Base-by-base conservation (phyloP, 768 basidiomycete species). In the Tricholoma matsutake region DNA sequence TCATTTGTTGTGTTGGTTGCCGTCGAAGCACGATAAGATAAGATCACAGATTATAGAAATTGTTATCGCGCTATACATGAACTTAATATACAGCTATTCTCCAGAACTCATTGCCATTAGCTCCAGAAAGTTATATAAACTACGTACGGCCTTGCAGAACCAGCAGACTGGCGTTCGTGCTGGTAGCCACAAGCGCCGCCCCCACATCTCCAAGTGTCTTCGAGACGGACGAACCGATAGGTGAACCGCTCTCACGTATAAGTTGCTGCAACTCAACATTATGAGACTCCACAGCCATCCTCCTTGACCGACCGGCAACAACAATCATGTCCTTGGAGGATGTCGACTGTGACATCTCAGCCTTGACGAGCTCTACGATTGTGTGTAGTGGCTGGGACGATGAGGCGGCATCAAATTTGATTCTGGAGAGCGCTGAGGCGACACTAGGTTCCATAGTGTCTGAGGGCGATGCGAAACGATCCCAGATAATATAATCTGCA, bases 401-500 rank as follows among this genome's bases (percentile, higher is more conserved):
- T 1, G 79, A 66, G 41, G 81, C 66, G 1, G 79, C 78, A 20
- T 64, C 70, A 78, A 96, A 96, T 1, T 75, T 71, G 51, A 95
- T 83, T 28, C 91, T 83, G 1, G 81, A 72, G n/a, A 91, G 79
- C 16, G 89, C 84, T 0, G 67, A 43, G 8, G 69, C 59, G 35
- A 78, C 65, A 5, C 63, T 67, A 8, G 73, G 61, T 43, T 74
- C 67, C 51, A 68, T 74, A 18, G 63, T 8, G 53, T 65, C 60
- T 8, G 69, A 64, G 0, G 73, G 64, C 6, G 71, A 69, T 1
- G 87, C 78, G 66, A 85, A 91, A 43, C 81, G 83, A 1, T 81
- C 78, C 93, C 94, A 96, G 20, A 85, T 67, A 28, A 95, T 64
- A 67, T 87, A 85, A 71, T 98, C 96, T 1, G 93, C 93, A 1